These are phyloP conservation scores for Termitomyces sp. DNA, from an alignment of 768 basidiomycete species.

Conservation along the genomic window DNA sequence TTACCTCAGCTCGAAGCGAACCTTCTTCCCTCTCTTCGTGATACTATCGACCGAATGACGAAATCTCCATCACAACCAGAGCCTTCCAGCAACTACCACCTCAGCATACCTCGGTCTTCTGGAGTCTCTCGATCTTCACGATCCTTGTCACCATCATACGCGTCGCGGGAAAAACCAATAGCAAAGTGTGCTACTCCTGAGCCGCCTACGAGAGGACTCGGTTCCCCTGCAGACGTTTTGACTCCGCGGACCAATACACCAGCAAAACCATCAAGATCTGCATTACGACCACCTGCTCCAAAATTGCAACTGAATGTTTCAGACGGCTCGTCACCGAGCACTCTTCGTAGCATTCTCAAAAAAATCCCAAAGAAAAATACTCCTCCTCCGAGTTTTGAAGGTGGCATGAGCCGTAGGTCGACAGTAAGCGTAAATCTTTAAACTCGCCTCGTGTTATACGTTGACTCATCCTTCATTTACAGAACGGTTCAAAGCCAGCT, in stretches of 20 bases:
- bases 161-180: not conserved
- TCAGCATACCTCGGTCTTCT: conserved; percentile 6
- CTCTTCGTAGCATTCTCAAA: conserved; percentile 25
- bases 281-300: conserved; percentile 29
- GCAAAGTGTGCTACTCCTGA: conserved; percentile 4
- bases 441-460: not conserved
- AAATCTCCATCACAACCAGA: conserved; percentile 34
- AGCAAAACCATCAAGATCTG: conserved; percentile 31
- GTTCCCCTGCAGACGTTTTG: conserved; percentile 13
- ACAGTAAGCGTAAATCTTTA: conserved; percentile 14
- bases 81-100: conserved; percentile 4
- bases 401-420: conserved; percentile 12
- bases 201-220: not conserved
- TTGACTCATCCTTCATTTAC: not conserved
- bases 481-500: conserved; percentile 2
- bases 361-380: not conserved
- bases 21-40: conserved; percentile 62
- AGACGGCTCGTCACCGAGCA: conserved; percentile 18
- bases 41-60: conserved; percentile 75
- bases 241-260: conserved; percentile 27
- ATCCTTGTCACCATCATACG: conserved; percentile 12
- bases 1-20: conserved; percentile 59
- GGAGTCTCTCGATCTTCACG: conserved; percentile 4
- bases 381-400: conserved; percentile 4
- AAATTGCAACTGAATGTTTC: conserved; percentile 15